Conservation (phyloP, 352 stramenopile genomes). For the Globisporangium cederbergense region DNA sequence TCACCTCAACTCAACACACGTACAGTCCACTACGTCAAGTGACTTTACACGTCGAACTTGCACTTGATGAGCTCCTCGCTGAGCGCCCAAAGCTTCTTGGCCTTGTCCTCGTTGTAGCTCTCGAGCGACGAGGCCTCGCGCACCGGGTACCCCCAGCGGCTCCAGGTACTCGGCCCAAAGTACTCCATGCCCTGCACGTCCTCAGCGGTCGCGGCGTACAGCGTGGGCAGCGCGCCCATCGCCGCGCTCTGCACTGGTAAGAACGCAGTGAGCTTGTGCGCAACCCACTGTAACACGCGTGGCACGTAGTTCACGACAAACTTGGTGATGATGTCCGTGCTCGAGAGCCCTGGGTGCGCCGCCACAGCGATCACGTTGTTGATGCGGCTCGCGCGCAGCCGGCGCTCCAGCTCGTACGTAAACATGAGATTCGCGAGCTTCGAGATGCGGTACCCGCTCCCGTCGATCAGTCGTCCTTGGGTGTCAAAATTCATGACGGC, state of each 20-base stretch:
- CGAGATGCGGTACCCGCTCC: constrained; percentile 35
- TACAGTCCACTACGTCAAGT: not conserved
- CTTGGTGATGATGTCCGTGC: constrained; percentile 37
- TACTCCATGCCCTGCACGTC: constrained; percentile 15
- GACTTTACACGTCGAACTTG: constrained; percentile 24
- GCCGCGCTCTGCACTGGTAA: constrained; percentile 6
- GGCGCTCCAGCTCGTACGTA: constrained; percentile 42
- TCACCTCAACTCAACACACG: too few species aligned
- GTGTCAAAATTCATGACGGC: constrained; percentile 23
- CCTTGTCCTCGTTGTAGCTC: constrained; percentile 16
- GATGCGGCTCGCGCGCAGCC: constrained; percentile 23
- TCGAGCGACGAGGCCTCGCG: constrained; percentile 13
- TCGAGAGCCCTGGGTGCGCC: constrained; percentile 33
- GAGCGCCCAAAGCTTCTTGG: constrained; percentile 15
- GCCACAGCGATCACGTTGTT: constrained; percentile 35
- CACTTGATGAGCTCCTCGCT: constrained; percentile 15
- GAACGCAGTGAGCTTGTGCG: constrained; percentile 1
- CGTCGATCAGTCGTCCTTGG: constrained; percentile 26
- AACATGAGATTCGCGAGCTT: constrained; percentile 55
- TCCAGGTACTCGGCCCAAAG: constrained; percentile 3
- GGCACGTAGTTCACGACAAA: constrained; percentile 27
- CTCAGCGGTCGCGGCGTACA: constrained; percentile 13
- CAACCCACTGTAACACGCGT: constrained; percentile 10
- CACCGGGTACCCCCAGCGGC: constrained; percentile 16
- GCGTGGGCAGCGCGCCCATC: constrained; percentile 7